Base-by-base conservation (phyloP, 129 eudicot species). In the Tagetes patula region DNA sequence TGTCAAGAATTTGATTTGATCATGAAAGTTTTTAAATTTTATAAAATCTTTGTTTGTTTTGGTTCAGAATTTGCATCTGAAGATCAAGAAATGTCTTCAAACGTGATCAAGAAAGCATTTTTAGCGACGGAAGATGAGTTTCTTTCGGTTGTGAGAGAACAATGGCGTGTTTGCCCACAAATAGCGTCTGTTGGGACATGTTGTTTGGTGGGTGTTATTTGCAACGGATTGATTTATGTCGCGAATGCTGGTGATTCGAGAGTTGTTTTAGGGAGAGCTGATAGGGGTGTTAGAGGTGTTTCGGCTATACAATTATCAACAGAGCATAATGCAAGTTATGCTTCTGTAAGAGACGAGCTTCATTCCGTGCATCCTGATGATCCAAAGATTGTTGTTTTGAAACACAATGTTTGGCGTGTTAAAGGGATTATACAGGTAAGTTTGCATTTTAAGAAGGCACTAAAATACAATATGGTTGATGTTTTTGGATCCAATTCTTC, bases 231-330 rank as follows among this genome's bases (percentile, higher is more conserved):
- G 48, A 20, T 94, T 53, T 88, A 88, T 11, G 69, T 87, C 20
- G 99, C 99, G 40, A 94, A 94, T 86, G 96, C 93, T 41, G 99
- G 99, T 14, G 99, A 94, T 61, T 94, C 99, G 3, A 94, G 98
- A 42, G 96, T 71, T 10, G 98, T 94, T 47, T 84, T 94, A 73
- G 98, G 98, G 48, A 85, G 93, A 81, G 75, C 87, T 3, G 96
- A 87, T 53, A 76, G 77, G 40, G 82, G 78, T n/a, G 72, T 69
- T 32, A 86, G 85, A 83, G 92, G 87, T 37, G 87, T 85, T 34
- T 71, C 75, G 6, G 96, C 98, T 14, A 64, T 90, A 38, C 98
- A 90, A 32, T 77, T 94, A 77, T 94, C 98, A 34, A 83, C 83
- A 2, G 98, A 94, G 71, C 98, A 94, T 76, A 94, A 94, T 61